Base-by-base conservation (phyloP, 140 eudicot species). In the Ambrosia hybrid region DNA sequence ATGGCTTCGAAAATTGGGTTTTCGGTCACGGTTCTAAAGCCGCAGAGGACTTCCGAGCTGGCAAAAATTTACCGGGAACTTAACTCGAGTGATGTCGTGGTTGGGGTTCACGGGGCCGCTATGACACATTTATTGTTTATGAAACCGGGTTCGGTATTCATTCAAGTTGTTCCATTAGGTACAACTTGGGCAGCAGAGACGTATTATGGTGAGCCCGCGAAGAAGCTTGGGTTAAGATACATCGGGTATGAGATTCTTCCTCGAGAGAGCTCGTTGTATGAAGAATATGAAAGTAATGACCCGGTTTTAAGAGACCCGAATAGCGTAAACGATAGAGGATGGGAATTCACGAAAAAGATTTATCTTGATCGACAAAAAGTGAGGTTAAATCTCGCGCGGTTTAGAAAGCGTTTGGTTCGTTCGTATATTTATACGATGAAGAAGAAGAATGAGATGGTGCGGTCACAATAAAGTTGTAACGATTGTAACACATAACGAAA, bases 91-190 rank as follows among this genome's bases (percentile, higher is more conserved):
- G 84, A 88, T 62, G 88, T 81, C 49, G 75, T 88, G 87, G 41
- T 88, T 2, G 95, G 95, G n/a, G 95, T 88, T 3, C 95, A 88
- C 14, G 95, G 95, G 7, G 91, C 91, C 8, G 95, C 85, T 4
- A 78, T 88, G 85, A 88, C 95, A 0, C 86, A 88, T 48, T 80
- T 83, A n/a, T 33, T 88, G 15, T 88, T 83, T 33, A 76, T 88
- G 79, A 78, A 72, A 43, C 88, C 84, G 13, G 81, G 81, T 1
- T 72, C 82, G 3, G 87, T 88, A 1, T 76, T 83, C 34, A 81
- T 88, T 10, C 95, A 88, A 64, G 82, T 88, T 16, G 76, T 88
- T 1, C 95, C 91, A 11, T 48, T 88, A 1, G 91, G 91, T 33
- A 80, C 89, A 5, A 84, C 71, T 5, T 83, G 86, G 86, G 87